These are phyloP conservation scores for Ustilaginoidea virens DNA, from an alignment of 2,329 filamentous ascomycete genomes.

Conservation along the genomic window DNA sequence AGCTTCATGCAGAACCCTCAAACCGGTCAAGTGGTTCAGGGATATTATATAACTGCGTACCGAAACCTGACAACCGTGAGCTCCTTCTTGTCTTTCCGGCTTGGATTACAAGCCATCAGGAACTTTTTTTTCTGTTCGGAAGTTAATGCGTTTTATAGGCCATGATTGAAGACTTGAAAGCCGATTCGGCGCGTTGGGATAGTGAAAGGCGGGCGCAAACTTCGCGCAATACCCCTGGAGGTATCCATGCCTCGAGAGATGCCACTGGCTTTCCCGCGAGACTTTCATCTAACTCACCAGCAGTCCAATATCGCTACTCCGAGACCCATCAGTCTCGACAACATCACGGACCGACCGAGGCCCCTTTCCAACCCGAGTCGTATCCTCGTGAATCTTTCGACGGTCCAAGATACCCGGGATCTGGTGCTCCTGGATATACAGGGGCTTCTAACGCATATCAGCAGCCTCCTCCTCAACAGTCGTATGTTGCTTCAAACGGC, in stretches of 20 bases:
- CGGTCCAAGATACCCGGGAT: constrained; percentile 33
- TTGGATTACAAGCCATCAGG: too few species aligned
- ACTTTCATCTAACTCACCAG: constrained; percentile 41
- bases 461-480: constrained; percentile 8
- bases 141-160: constrained; percentile 34
- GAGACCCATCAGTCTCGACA: constrained; percentile 33
- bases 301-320: constrained; percentile 42
- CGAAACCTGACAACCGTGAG: constrained; percentile 64
- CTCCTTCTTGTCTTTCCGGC: too few species aligned
- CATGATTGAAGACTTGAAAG: constrained; percentile 48
- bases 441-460: constrained; percentile 24
- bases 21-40: constrained; percentile 45
- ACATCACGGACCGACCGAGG: constrained; percentile 30
- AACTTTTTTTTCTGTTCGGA: too few species aligned
- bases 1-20: constrained; percentile 38
- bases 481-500: constrained; percentile 16
- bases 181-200: constrained; percentile 46
- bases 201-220: constrained; percentile 42
- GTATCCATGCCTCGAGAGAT: constrained; percentile 40
- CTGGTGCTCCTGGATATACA: constrained; percentile 32
- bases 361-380: constrained; percentile 18
- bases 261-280: constrained; percentile 29
- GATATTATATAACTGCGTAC: constrained; percentile 68
- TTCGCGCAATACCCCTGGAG: constrained; percentile 37
- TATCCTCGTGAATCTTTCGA: constrained; percentile 28